Base-by-base conservation (phyloP, 2,329 filamentous ascomycete species). In the Beauveria asiatica region DNA sequence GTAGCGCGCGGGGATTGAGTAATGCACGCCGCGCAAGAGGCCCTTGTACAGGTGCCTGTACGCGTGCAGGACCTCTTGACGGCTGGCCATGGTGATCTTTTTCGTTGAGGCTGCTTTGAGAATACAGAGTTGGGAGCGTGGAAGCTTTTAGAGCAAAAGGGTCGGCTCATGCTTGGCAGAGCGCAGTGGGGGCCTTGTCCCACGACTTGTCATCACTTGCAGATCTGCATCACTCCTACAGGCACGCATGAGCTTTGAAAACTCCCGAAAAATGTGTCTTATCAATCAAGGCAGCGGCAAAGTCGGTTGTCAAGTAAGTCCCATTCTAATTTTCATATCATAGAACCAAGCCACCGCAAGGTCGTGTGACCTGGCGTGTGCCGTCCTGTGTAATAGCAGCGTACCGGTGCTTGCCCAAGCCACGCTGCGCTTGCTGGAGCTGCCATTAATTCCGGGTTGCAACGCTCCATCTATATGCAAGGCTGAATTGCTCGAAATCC, bases 21-120 rank as follows among this genome's bases (percentile, higher is more conserved):
- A 89, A 64, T 88, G 85, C 23, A 93, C 83, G 4, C 88, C 90
- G 33, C 79, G 83, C n/a, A 92, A 78, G 19, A 83, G 76, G 7
- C 79, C 79, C 57, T 86, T 84, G 69, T 88, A 87, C 39, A 94
- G 78, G 61, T 82, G 77, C 62, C 90, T 83, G 73, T 93, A 94
- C 51, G 87, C 84, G 65, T 81, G 79, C 44, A 86, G 68, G 56
- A 90, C 68, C 33, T 84, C 74, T 70, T 67, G 37, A 62, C 57
- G 19, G 64, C 56, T 50, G 19, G 25, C 42, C 57, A 60, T 62
- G 17, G 11, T 53, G 5, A 0, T 5, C 3, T n/a, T 27, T 42
- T 27, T 25, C 25, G 41, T 21, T 5, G 33, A 37, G 33, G 33
- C 13, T 37, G 25, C 8, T 46, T 42, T 27, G 51, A 27, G 4